These are phyloP conservation scores for Incumbomyces lentus DNA, from an alignment of 2,329 filamentous ascomycete genomes.

Conservation along the genomic window DNA sequence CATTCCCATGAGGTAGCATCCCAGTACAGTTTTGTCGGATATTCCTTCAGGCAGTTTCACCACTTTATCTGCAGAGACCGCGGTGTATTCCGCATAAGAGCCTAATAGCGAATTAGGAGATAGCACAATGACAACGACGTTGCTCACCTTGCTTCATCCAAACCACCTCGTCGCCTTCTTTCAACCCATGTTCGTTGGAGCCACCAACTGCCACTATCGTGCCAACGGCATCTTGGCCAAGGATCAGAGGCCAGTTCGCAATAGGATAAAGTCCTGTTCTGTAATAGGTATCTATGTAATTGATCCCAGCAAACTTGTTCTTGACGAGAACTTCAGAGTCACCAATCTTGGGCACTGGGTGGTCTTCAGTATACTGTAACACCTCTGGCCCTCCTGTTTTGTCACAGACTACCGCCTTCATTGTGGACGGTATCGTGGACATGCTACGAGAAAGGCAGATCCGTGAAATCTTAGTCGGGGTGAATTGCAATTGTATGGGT, in stretches of 20 bases:
- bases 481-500: neutral
- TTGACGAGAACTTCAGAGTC: constrained; percentile 69
- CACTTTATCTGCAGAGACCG: constrained; percentile 43
- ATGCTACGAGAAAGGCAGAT: constrained; percentile 9
- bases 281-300: constrained; percentile 90
- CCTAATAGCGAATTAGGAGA: constrained; percentile 12
- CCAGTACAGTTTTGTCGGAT: constrained; percentile 52
- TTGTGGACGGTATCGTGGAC: constrained; percentile 35
- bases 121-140: constrained; percentile 7
- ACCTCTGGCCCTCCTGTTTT: constrained; percentile 64
- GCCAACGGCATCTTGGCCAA: constrained; percentile 71
- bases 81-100: constrained; percentile 51
- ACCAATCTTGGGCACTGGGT: constrained; percentile 58
- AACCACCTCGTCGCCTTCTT: constrained; percentile 59
- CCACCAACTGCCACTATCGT: constrained; percentile 54
- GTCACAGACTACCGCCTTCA: constrained; percentile 64
- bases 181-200: constrained; percentile 42
- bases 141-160: constrained; percentile 42
- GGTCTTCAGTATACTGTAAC: constrained; percentile 57
- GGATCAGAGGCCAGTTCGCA: constrained; percentile 60
- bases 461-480: constrained; percentile 5
- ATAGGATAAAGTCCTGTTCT: constrained; percentile 66
- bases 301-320: constrained; percentile 71
- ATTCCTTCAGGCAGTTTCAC: constrained; percentile 56
- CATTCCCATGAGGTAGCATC: constrained; percentile 63